Base-by-base conservation (phyloP, 176 grass and related monocot species). In the Hyparrhenia diplandra region DNA sequence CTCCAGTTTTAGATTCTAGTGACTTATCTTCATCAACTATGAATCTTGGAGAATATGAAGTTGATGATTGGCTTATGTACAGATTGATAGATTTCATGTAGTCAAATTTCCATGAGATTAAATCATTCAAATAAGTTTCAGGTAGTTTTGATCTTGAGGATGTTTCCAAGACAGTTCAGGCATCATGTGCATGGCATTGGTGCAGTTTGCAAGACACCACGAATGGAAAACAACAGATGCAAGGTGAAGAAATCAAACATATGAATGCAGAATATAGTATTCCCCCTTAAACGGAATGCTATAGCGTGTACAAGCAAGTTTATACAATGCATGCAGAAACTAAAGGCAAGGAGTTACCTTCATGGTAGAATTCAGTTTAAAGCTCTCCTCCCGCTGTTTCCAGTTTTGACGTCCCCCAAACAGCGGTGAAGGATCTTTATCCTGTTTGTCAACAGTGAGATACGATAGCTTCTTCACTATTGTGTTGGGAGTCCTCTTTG, bases 391-490 rank as follows among this genome's bases (percentile, higher is more conserved):
- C 71, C 96, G 89, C 77, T 93, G 90, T 46, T 79, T 71, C 92
- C 96, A 95, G 84, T 32, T 91, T 61, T 99, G 88, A 43, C 80
- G 86, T 55, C 96, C 96, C 52, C 96, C 96, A 77, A 99, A 99
- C 47, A 99, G n/a, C 18, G 92, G 90, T 5, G 54, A 86, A 69
- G 86, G 82, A 52, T 82, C 85, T 41, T 91, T 91, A 36, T 83
- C 78, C 67, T 80, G 74, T 20, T 93, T 90, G 78, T 95, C 92
- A 55, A 83, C 41, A 64, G 80, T 67, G 36, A 95, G 17, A 79
- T 93, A 99, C 0, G 88, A 91, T 20, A 99, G 36, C 29, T 69
- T 89, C 73, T 93, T 91, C 20, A 90, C 82, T 10, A 93, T 90
- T 32, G 30, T 84, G 39, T 93, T 85, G 51, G 92, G 88, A 17